Evolutionary conservation across 2,329 filamentous ascomycete genomes (phyloP).

Genomic region (Ceratocystis colombiana): DNA sequence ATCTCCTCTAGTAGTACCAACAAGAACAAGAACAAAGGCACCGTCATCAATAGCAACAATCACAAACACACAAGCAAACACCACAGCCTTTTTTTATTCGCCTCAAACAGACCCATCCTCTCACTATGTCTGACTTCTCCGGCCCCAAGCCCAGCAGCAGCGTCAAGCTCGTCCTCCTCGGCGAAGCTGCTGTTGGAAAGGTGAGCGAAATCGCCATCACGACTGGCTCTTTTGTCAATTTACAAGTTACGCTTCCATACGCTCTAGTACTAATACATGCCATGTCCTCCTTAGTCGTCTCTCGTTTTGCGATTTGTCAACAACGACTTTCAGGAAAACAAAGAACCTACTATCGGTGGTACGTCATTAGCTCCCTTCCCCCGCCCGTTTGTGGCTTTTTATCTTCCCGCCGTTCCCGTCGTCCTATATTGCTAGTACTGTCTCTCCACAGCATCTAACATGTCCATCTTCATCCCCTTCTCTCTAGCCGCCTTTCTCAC

Average conservation of each 20-base stretch:
- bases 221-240: neutral
- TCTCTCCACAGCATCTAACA: constrained; percentile 24
- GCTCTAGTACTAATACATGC: constrained; percentile 37
- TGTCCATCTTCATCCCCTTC: neutral
- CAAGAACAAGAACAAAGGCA: no score
- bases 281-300: constrained; percentile 48
- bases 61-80: no score
- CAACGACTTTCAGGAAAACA: constrained; percentile 99
- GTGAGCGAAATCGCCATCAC: constrained; percentile 37
- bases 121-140: constrained; percentile 42
- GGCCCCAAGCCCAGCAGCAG: constrained; percentile 95
- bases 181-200: constrained; percentile 97
- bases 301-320: constrained; percentile 97
- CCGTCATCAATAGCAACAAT: no score
- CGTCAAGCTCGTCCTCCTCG: constrained; percentile 96
- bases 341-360: constrained; percentile 98
- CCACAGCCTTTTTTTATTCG: no score
- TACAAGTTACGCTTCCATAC: neutral
- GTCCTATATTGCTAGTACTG: neutral
- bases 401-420: neutral
- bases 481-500: constrained; percentile 82
- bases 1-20: no score
- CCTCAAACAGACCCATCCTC: neutral
- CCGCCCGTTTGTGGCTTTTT: neutral
- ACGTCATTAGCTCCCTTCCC: constrained; percentile 32